Evolutionary conservation across 23 red algal species (phyloP).

Genomic region (Cyanidiococcus yangmingshanensis): DNA sequence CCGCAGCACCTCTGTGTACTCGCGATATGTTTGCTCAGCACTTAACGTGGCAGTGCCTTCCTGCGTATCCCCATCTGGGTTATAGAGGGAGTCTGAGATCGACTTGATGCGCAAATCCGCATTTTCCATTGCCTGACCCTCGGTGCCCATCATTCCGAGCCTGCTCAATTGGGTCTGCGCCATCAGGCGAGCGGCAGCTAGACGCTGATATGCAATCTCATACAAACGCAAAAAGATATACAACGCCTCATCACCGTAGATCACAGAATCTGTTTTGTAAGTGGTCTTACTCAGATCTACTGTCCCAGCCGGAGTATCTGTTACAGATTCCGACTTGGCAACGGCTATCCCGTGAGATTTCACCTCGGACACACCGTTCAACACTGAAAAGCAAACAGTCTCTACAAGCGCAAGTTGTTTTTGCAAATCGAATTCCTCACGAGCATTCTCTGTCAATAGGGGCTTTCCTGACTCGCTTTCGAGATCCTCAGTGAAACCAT

Average conservation of each 20-base stretch:
- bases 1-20: conserved; percentile 22
- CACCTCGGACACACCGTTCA: not conserved
- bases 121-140: not conserved
- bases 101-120: not conserved
- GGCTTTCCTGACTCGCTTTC: not conserved
- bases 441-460: not conserved
- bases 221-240: conserved; percentile 79
- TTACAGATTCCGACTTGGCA: not conserved
- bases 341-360: not conserved
- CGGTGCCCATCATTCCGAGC: not conserved
- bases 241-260: conserved; percentile 77
- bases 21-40: conserved; percentile 6
- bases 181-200: conserved; percentile 39
- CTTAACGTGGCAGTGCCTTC: conserved; percentile 10
- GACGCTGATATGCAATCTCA: conserved; percentile 59
- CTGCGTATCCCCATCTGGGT: not conserved
- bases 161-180: conserved; percentile 14
- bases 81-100: conserved; percentile 1
- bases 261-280: conserved; percentile 4
- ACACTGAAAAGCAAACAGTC: not conserved
- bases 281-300: not conserved
- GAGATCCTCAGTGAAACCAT: not conserved
- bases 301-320: not conserved
- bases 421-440: not conserved
- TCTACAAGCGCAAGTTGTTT: not conserved